Evolutionary conservation across 257 asterid genomes (phyloP).

Genomic region (Oldenlandia corymbosa): DNA sequence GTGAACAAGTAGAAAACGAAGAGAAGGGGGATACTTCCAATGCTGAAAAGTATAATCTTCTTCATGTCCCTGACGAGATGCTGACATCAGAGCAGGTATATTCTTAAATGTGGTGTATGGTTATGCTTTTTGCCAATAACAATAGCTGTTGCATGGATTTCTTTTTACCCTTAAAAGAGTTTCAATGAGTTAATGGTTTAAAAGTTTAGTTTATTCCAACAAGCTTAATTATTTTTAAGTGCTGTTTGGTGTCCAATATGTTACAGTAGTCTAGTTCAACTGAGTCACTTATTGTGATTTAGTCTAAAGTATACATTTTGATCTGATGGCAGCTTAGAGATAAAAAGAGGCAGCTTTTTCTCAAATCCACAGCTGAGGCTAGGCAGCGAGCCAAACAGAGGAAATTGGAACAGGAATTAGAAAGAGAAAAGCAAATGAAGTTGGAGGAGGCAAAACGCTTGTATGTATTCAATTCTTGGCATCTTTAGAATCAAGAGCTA

Average conservation of each 20-base stretch:
- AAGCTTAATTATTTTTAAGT: no score
- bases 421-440: conserved; percentile 75
- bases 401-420: conserved; percentile 80
- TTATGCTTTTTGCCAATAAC: background rate
- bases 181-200: no score
- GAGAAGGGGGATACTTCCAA: conserved; percentile 63
- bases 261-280: background rate
- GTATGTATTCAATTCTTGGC: conserved; percentile 38
- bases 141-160: conserved; percentile 5
- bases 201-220: no score
- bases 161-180: no score
- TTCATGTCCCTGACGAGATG: conserved; percentile 67
- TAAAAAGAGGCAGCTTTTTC: conserved; percentile 73
- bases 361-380: conserved; percentile 79
- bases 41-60: conserved; percentile 64
- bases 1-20: conserved; percentile 68
- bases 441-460: conserved; percentile 90
- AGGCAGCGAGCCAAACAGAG: conserved; percentile 87
- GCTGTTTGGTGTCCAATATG: background rate
- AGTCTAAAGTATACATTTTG: background rate
- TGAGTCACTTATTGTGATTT: background rate
- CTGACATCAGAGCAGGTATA: conserved; percentile 86
- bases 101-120: background rate
- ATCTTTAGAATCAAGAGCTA: background rate
- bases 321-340: conserved; percentile 60